Base-by-base conservation (phyloP, 2,329 filamentous ascomycete genomes). In the Magnaporthiopsis rhizophila region DNA sequence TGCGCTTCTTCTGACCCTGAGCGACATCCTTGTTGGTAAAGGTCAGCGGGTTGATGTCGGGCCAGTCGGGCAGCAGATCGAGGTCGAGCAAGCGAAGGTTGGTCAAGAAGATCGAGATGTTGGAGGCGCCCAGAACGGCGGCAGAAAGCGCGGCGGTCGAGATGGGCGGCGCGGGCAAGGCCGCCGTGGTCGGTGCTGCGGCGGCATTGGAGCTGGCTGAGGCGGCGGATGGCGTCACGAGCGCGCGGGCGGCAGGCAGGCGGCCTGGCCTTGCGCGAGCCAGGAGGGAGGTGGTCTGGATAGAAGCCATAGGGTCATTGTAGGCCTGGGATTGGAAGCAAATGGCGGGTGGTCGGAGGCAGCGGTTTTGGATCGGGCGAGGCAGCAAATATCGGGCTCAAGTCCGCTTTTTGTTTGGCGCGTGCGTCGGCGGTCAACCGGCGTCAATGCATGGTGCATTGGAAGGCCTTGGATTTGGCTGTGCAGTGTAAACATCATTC, bases 51-150 rank as follows among this genome's bases (percentile, higher is more conserved):
- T 85, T 87, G 65, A 97, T 89, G 24, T 78, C 82, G 0, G 94
- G 94, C 90, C 93, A 97, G 76, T 96, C 92, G 0, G 85, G 79
- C 0, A 83, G 83, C 62, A 83, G 78, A 71, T 97, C 90, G 36
- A 98, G 83, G 70, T 96, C 86, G 32, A 99, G 82, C 3, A 98
- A 84, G 56, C 88, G 89, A 57, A 97, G 77, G 72, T 96, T 97
- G 50, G 89, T 92, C 63, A 97, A 79, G 73, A 97, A 95, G 13
- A 92, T 80, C 21, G 81, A 75, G 50, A 89, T 72, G 69, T 86
- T 81, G 21, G 83, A 82, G 21, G 82, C 78, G 57, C 45, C 45
- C 78, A 56, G 28, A 68, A 62, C 3, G 58, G 58, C 57, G 15
- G 56, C 38, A 59, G 58, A 7, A 45, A 50, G 21, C 50, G 36